phyloP scores from a whole-genome alignment of 495 filamentous ascomycete genomes.

The Neurospora africana region DNA sequence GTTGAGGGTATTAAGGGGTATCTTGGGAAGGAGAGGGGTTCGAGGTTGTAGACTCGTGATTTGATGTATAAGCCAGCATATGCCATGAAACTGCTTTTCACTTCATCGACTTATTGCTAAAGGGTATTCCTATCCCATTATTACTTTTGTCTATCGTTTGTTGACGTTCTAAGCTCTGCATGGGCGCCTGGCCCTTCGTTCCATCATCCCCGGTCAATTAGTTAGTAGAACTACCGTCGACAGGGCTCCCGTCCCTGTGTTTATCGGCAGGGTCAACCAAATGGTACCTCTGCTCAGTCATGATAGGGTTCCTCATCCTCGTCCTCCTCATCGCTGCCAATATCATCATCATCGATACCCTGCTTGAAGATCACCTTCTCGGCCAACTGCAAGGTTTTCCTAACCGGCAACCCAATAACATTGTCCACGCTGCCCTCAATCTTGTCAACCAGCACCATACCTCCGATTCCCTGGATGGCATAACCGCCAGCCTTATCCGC shows the following conservation, averaged over 20 bases:
- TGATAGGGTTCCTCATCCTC: not conserved
- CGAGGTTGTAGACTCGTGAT: conserved; percentile 5
- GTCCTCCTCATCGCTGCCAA: conserved; percentile 21
- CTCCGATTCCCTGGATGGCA: conserved; percentile 82
- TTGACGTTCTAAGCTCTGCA: not conserved
- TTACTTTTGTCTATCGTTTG: not conserved
- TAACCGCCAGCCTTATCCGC: conserved; percentile 96
- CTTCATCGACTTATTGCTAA: not conserved
- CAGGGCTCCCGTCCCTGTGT: not conserved
- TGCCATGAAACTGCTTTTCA: not conserved
- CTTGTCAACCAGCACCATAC: conserved; percentile 66
- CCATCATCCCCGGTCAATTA: not conserved
- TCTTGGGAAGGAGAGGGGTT: conserved; percentile 4
- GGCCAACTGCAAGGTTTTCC: conserved; percentile 68
- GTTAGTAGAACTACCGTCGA: not conserved
- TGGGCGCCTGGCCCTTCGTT: not conserved
- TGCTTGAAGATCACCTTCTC: conserved; percentile 64
- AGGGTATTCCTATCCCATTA: not conserved
- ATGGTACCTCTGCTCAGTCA: not conserved
- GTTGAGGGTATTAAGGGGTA: conserved; percentile 19
- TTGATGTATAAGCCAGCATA: not conserved
- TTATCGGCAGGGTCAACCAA: not conserved
- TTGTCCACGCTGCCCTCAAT: conserved; percentile 90
- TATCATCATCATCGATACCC: conserved; percentile 19
- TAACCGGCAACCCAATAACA: conserved; percentile 86